A percentile compares a stretch with the other conserved stretches of the same genome.
These are phyloP conservation scores for Peronospora tabacina DNA, from an alignment of 352 stramenopile genomes.

Conservation along the genomic window DNA sequence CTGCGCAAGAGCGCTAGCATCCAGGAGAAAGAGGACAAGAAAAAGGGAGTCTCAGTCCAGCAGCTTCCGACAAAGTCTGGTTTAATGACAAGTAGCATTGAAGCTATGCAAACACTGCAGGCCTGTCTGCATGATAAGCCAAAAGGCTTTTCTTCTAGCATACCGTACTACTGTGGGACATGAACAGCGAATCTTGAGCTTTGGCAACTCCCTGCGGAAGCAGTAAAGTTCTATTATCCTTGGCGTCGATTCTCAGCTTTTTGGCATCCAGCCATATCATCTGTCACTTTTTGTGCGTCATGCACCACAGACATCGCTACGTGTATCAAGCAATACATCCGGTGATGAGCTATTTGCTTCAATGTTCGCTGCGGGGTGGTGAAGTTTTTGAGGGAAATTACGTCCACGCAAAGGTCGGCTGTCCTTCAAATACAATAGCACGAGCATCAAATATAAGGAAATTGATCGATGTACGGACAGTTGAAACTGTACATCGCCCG, in stretches of 20 bases:
- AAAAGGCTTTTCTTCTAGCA: too few species aligned
- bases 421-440: too few species aligned
- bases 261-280: background rate
- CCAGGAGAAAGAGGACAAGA: conserved; percentile 6
- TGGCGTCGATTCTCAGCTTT: too few species aligned
- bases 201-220: conserved; percentile 14
- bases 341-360: background rate
- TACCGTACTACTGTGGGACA: background rate
- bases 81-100: background rate
- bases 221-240: too few species aligned
- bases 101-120: too few species aligned
- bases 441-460: background rate
- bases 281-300: background rate
- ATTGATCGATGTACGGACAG: background rate
- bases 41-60: background rate
- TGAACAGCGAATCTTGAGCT: conserved; percentile 3
- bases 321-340: background rate
- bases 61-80: background rate
- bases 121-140: too few species aligned
- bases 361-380: too few species aligned
- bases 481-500: background rate
- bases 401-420: too few species aligned
- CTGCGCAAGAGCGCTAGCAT: conserved; percentile 8
- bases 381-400: too few species aligned
- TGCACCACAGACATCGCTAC: background rate